These are phyloP conservation scores for Diaporthe sp. DNA, from an alignment of 2,329 filamentous ascomycete species.

Conservation along the genomic window DNA sequence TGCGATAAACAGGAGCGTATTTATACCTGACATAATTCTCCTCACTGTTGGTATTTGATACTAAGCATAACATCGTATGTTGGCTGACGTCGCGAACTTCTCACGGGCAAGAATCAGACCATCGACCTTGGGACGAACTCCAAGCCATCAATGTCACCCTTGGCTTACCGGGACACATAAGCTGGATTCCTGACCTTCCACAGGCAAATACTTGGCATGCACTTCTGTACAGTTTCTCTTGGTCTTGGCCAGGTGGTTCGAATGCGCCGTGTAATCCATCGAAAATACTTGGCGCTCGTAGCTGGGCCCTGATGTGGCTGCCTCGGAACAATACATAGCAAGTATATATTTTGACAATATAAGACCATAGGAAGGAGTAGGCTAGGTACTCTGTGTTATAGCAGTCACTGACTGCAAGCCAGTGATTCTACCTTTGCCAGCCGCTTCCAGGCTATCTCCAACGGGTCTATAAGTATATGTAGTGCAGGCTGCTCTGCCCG, in stretches of 20 bases:
- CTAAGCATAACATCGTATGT: not conserved
- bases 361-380: not conserved
- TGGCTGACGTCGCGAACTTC: too few species aligned
- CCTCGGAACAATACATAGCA: too few species aligned
- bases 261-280: not conserved
- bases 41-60: not conserved
- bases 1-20: not conserved
- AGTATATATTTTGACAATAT: too few species aligned
- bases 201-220: not conserved
- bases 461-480: not conserved
- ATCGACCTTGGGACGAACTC: not conserved
- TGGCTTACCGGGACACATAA: not conserved
- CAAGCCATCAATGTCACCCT: not conserved
- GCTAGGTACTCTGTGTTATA: not conserved
- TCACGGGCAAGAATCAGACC: not conserved
- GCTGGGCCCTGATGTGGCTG: not conserved
- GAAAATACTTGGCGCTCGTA: not conserved
- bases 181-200: too few species aligned
- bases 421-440: not conserved
- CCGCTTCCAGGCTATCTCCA: not conserved
- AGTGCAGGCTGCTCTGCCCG: not conserved
- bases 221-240: not conserved
- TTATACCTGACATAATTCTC: not conserved
- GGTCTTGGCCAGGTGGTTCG: too few species aligned
- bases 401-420: not conserved